phyloP scores from a whole-genome alignment of 441 rosid species.

The Syzygium syzygioides region DNA sequence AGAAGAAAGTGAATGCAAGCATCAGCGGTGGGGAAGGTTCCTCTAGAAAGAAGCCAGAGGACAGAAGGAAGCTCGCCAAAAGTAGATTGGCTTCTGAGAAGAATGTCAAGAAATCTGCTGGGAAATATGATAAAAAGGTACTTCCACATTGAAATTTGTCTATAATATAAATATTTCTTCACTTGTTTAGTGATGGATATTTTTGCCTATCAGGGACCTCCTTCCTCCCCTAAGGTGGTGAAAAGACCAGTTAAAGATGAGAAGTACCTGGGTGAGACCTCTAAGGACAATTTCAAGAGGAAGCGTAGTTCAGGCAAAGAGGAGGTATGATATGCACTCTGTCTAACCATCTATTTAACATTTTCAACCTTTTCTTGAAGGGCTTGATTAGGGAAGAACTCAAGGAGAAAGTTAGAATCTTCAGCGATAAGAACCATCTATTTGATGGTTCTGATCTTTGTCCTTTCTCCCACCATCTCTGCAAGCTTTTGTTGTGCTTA shows the following conservation, averaged over 20 bases:
- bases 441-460: not conserved
- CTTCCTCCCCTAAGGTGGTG: constrained; percentile 48
- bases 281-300: constrained; percentile 55
- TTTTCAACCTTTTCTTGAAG: not conserved
- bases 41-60: constrained; percentile 35
- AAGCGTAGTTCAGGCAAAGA: constrained; percentile 47
- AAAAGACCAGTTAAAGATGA: constrained; percentile 46
- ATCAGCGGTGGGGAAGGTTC: constrained; percentile 39
- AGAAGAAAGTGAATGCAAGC: constrained; percentile 47
- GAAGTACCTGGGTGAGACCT: constrained; percentile 41
- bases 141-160: constrained; percentile 3
- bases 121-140: constrained; percentile 55
- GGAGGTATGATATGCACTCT: constrained; percentile 30
- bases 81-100: constrained; percentile 29
- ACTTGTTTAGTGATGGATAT: not conserved
- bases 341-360: not conserved
- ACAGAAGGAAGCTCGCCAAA: constrained; percentile 47
- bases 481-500: not conserved
- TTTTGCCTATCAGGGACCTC: constrained; percentile 38
- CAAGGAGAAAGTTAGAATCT: not conserved
- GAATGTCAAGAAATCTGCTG: constrained; percentile 21
- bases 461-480: not conserved
- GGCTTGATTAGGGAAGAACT: not conserved
- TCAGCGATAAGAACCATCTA: not conserved
- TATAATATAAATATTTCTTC: not conserved